These are phyloP conservation scores for Penicillium sp. DNA, from an alignment of 2,329 filamentous ascomycete genomes.

Conservation along the genomic window DNA sequence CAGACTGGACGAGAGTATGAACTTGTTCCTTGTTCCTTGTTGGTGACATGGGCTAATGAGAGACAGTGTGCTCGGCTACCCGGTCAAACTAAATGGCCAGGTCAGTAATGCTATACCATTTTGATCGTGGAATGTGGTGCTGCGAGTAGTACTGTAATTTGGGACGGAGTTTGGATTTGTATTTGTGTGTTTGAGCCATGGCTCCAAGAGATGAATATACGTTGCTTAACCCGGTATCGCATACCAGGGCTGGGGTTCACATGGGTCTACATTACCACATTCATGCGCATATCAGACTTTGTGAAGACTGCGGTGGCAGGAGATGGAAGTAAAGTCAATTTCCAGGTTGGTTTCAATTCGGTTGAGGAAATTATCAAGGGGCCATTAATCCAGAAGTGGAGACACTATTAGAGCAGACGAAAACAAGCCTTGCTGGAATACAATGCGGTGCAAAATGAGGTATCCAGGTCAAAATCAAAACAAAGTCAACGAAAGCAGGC, in stretches of 20 bases:
- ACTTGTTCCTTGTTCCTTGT: neutral
- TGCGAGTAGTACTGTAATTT: neutral
- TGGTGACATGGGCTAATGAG: conserved; percentile 17
- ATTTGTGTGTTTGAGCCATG: neutral
- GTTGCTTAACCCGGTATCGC: neutral
- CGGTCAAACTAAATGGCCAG: conserved; percentile 52
- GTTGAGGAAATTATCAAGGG: neutral
- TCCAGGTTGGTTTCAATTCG: neutral
- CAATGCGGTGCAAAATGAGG: conserved; percentile 26
- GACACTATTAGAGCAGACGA: conserved; percentile 17
- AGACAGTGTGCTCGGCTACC: conserved; percentile 50
- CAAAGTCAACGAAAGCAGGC: neutral
- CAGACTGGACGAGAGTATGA: conserved; percentile 54
- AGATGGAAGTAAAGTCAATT: neutral
- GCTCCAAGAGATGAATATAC: neutral
- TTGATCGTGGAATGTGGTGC: conserved; percentile 26
- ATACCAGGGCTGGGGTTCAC: neutral
- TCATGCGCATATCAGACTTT: too few species aligned
- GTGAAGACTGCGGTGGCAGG: neutral
- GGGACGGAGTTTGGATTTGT: neutral
- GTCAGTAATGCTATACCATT: conserved; percentile 53
- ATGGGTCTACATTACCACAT: neutral
- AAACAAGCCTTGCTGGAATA: conserved; percentile 20
- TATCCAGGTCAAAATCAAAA: conserved; percentile 23
- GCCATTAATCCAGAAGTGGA: conserved; percentile 4